A percentile compares a stretch with the other conserved stretches of the same genome.
These are phyloP conservation scores for Xerocomellus amylosporus DNA, from an alignment of 768 basidiomycete species.

Conservation along the genomic window DNA sequence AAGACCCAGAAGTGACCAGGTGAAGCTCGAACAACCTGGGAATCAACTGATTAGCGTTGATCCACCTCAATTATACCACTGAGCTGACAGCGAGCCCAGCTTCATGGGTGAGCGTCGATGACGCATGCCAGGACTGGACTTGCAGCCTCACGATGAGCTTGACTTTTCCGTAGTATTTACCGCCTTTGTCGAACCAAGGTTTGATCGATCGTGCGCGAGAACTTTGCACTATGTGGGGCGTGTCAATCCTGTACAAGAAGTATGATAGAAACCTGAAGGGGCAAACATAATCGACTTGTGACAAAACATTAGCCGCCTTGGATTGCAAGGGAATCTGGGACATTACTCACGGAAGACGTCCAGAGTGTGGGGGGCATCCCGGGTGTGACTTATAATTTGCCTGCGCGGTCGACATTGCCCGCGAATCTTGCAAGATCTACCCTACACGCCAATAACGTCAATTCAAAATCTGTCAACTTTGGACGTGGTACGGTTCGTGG, in stretches of 20 bases:
- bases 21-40: slow-evolving; percentile 63
- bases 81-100: slow-evolving; percentile 69
- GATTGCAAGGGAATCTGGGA: not conserved
- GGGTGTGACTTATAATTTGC: slow-evolving; percentile 1
- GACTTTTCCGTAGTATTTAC: slow-evolving; percentile 68
- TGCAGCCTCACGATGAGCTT: slow-evolving; percentile 70
- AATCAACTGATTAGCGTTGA: not conserved
- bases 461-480: no score
- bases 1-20: slow-evolving; percentile 82
- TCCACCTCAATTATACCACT: not conserved
- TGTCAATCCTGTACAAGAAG: not conserved
- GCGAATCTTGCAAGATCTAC: not conserved
- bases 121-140: slow-evolving; percentile 77
- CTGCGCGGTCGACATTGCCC: slow-evolving; percentile 1
- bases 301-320: not conserved
- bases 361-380: slow-evolving; percentile 68
- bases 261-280: slow-evolving; percentile 62
- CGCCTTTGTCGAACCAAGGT: slow-evolving; percentile 55
- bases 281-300: slow-evolving; percentile 81
- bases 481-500: no score
- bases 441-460: not conserved
- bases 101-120: slow-evolving; percentile 78
- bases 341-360: slow-evolving; percentile 67
- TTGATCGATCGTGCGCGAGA: slow-evolving; percentile 62
- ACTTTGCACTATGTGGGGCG: slow-evolving; percentile 51